phyloP scores from a whole-genome alignment of 75 land plant species.

The Cupressus sempervirens region DNA sequence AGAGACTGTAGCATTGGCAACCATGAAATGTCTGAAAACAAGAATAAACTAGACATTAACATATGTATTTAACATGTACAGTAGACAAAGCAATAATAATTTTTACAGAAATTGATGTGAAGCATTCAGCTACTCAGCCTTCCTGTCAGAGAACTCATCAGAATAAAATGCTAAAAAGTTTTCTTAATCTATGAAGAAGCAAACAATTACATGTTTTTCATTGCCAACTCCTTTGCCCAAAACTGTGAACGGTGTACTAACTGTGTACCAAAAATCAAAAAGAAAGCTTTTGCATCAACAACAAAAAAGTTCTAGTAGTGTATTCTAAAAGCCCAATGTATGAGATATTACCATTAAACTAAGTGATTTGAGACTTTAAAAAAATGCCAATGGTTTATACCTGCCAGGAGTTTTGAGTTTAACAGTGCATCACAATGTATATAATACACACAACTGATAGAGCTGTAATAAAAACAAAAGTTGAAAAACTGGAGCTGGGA shows the following conservation, averaged over 20 bases:
- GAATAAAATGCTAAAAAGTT: background rate
- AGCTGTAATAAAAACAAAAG: slow-evolving; percentile 2
- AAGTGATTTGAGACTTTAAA: background rate
- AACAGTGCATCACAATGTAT: background rate
- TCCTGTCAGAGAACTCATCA: background rate
- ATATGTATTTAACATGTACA: background rate
- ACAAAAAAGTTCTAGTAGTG: background rate
- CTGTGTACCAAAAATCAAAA: slow-evolving; percentile 34
- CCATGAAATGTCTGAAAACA: slow-evolving; percentile 69
- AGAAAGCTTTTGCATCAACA: background rate
- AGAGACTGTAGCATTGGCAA: slow-evolving; percentile 80
- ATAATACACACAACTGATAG: background rate
- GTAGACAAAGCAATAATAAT: background rate
- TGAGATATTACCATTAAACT: background rate
- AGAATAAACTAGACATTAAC: background rate
- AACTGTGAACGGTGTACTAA: slow-evolving; percentile 64
- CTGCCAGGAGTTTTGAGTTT: background rate
- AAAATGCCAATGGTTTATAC: background rate
- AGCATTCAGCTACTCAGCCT: background rate
- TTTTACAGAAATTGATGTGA: background rate
- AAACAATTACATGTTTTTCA: slow-evolving; percentile 66
- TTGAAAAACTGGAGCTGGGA: background rate
- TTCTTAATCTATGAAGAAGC: background rate
- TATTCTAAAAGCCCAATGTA: background rate
- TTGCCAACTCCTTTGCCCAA: slow-evolving; percentile 76